Evolutionary conservation across 2,329 filamentous ascomycete genomes (phyloP).

Genomic region (Thermoascus crustaceus): DNA sequence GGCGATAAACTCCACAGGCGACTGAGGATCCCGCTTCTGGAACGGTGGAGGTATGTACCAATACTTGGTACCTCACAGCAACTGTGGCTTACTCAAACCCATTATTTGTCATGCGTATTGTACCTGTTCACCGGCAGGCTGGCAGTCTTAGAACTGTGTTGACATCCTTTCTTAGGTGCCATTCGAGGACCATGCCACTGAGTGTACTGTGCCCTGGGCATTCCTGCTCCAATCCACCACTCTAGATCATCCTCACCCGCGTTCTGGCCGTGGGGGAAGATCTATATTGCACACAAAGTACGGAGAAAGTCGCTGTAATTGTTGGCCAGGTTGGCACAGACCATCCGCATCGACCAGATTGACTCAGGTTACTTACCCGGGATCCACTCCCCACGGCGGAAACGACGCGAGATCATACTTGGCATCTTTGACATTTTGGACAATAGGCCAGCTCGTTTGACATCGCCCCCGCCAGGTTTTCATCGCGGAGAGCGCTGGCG

Average conservation of each 20-base stretch:
- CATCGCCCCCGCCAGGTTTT: not conserved
- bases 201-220: too few relatives aligned
- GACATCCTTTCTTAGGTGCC: too few relatives aligned
- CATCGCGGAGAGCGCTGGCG: not conserved
- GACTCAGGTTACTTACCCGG: not conserved
- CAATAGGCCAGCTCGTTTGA: not conserved
- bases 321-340: constrained; percentile 19
- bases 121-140: too few relatives aligned
- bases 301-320: constrained; percentile 6
- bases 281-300: not conserved
- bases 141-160: too few relatives aligned
- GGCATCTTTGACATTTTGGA: constrained; percentile 1
- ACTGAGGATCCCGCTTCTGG: not conserved
- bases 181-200: too few relatives aligned
- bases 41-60: not conserved
- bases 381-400: not conserved
- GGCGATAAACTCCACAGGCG: constrained; percentile 3
- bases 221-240: too few relatives aligned
- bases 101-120: too few relatives aligned
- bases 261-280: constrained; percentile 1
- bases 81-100: not conserved
- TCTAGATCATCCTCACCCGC: too few relatives aligned
- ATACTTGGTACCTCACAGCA: not conserved
- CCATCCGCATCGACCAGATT: constrained; percentile 9
- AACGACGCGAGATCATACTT: not conserved